Percentiles rank a stretch among this genome's conserved stretches.
Evolutionary conservation across 2,329 filamentous ascomycete genomes (phyloP).

Genomic region (Clonostachys chloroleuca): DNA sequence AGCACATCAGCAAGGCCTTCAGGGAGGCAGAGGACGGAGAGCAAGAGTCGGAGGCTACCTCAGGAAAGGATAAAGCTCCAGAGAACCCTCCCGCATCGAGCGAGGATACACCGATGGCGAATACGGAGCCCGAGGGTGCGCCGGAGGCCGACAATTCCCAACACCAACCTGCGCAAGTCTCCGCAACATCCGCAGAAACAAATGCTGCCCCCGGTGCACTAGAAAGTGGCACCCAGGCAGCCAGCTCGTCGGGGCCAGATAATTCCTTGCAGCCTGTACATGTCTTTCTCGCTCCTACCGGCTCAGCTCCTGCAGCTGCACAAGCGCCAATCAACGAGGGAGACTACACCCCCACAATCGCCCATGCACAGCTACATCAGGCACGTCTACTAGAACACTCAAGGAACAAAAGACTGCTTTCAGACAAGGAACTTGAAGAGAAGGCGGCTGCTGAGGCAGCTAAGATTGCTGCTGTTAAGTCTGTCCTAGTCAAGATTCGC

Average conservation of each 20-base stretch:
- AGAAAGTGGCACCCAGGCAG: background rate
- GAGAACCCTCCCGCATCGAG: slow-evolving; percentile 2
- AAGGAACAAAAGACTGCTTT: slow-evolving; percentile 73
- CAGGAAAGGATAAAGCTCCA: slow-evolving; percentile 4
- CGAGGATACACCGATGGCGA: slow-evolving; percentile 14
- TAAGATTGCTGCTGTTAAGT: slow-evolving; percentile 60
- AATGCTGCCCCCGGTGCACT: background rate
- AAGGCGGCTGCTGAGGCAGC: slow-evolving; percentile 62
- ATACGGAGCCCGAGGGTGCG: slow-evolving; percentile 6
- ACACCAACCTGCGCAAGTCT: background rate
- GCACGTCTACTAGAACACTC: slow-evolving; percentile 54
- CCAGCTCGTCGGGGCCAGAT: background rate
- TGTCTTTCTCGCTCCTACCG: slow-evolving; percentile 75
- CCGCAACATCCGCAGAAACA: background rate
- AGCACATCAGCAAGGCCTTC: slow-evolving; percentile 75
- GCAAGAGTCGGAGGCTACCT: slow-evolving; percentile 4
- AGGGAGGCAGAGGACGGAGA: slow-evolving; percentile 35
- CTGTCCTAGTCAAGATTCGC: slow-evolving; percentile 73
- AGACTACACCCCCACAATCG: slow-evolving; percentile 74
- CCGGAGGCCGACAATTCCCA: background rate
- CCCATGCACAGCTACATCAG: slow-evolving; percentile 73
- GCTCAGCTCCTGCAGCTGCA: slow-evolving; percentile 72
- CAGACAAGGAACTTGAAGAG: slow-evolving; percentile 75
- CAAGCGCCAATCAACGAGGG: slow-evolving; percentile 60
- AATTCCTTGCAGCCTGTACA: slow-evolving; percentile 46